Evolutionary conservation across 495 filamentous ascomycete species (phyloP), one percentile per base, ranked within the genome.

Genomic region (Endocarpon pusillum): DNA sequence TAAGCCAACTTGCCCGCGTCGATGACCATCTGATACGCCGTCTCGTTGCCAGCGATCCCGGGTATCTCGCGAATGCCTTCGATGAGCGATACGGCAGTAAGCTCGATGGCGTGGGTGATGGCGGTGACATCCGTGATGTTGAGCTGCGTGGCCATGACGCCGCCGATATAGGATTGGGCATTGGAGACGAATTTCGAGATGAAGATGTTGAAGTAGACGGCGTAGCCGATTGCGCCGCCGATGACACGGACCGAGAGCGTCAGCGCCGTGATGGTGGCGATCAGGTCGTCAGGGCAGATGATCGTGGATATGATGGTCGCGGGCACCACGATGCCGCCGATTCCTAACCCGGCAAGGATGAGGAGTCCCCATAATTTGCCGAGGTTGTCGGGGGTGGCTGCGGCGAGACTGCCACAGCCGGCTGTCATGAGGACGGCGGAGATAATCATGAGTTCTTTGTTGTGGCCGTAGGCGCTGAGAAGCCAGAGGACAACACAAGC

Each of bases 151-250:
- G 53, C 35, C 59, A 75, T 73, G 1, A 65, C 59, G 6, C 57
- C 62, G 15, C 62, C 66, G 11, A 79, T 65, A 35, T 67, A 61
- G 29, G 61, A 32, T 6, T 35, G 47, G 21, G 73, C 64, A 14
- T 58, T 50, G 1, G 69, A 62, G 10, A 63, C 41, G 38, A 81
- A 72, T 53, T 77, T 78, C 42, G 63, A 62, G 42, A 69, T 49
- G 55, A 80, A 83, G 43, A 83, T 62, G 46, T 81, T 83, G 64
- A 73, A 82, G 62, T 83, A 83, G 38, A 75, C 66, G 16, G 66
- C 67, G 48, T 81, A 83, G 27, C 78, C 78, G 35, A 83, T 70
- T 21, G 68, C 58, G 22, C 78, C 76, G 21, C 78, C 78, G 21
- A 80, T 61, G 34, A 79, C 73, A 32, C 78, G 74, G 38, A 81